These are phyloP conservation scores for Blastobotrys apis DNA, from an alignment of 1,139 yeast genomes.

Conservation along the genomic window DNA sequence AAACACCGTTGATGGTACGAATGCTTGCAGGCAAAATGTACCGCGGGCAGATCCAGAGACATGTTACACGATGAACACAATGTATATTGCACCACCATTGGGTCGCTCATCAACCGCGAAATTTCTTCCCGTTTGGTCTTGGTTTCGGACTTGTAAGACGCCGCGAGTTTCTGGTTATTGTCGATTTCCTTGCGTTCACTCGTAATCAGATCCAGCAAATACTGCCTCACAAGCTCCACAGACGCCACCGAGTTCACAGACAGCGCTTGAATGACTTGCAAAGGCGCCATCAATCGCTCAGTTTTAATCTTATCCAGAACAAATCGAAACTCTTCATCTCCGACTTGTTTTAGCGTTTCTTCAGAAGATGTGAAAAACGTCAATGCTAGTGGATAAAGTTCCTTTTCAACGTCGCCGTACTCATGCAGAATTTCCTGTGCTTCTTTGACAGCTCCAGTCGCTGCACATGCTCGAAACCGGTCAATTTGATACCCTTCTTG, in stretches of 20 bases:
- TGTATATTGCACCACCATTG: slow-evolving; percentile 62
- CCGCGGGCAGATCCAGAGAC: slow-evolving; percentile 69
- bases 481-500: slow-evolving; percentile 56
- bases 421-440: slow-evolving; percentile 55
- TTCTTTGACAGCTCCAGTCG: slow-evolving; percentile 53
- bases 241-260: slow-evolving; percentile 63
- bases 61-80: slow-evolving; percentile 69
- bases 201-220: slow-evolving; percentile 59
- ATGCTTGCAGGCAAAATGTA: slow-evolving; percentile 84
- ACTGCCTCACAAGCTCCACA: slow-evolving; percentile 68
- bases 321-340: slow-evolving; percentile 47
- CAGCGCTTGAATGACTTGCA: slow-evolving; percentile 70
- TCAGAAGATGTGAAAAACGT: slow-evolving; percentile 60
- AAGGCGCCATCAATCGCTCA: slow-evolving; percentile 58
- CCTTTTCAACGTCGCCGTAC: slow-evolving; percentile 60
- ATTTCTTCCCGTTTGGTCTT: slow-evolving; percentile 51
- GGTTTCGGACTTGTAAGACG: slow-evolving; percentile 67
- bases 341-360: slow-evolving; percentile 49
- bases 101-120: slow-evolving; percentile 48
- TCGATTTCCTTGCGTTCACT: slow-evolving; percentile 61
- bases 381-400: slow-evolving; percentile 62
- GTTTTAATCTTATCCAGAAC: slow-evolving; percentile 54
- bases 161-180: slow-evolving; percentile 62
- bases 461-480: slow-evolving; percentile 58
- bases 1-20: slow-evolving; percentile 84